A percentile compares a stretch with the other conserved stretches of the same genome.
Evolutionary conservation across 768 basidiomycete species (phyloP).

Genomic region (Chiua virens): DNA sequence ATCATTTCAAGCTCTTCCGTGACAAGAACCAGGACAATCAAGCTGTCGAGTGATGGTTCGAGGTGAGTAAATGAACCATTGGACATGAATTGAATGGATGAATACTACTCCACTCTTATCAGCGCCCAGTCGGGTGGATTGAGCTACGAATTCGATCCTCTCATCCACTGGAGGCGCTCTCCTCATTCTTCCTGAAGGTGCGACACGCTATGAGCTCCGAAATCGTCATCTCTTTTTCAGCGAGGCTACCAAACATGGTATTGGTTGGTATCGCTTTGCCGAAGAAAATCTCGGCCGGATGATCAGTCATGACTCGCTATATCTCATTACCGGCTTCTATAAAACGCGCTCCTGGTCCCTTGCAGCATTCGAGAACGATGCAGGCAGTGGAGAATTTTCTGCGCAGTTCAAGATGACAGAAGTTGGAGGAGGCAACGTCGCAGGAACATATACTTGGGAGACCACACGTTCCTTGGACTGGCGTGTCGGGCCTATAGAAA

Average conservation of each 20-base stretch:
- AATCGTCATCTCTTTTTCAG: constrained; percentile 17
- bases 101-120: neutral
- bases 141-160: constrained; percentile 8
- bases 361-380: constrained; percentile 16
- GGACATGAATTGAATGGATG: neutral
- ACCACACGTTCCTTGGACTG: constrained; percentile 1
- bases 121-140: neutral
- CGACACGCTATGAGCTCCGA: constrained; percentile 19
- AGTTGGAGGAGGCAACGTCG: neutral
- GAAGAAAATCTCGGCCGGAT: constrained; percentile 8
- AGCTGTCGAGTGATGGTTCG: neutral
- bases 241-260: constrained; percentile 18
- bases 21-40: neutral
- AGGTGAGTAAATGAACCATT: neutral
- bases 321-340: constrained; percentile 18
- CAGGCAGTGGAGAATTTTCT: constrained; percentile 7
- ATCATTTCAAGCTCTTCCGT: constrained; percentile 7
- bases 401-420: constrained; percentile 7
- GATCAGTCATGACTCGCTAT: constrained; percentile 22
- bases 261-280: constrained; percentile 28
- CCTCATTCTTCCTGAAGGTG: constrained; percentile 34
- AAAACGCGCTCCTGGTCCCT: constrained; percentile 21
- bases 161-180: constrained; percentile 28
- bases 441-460: constrained; percentile 7
- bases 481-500: neutral